phyloP scores from a whole-genome alignment of 768 basidiomycete genomes.

The Sporobolomyces pararoseus region DNA sequence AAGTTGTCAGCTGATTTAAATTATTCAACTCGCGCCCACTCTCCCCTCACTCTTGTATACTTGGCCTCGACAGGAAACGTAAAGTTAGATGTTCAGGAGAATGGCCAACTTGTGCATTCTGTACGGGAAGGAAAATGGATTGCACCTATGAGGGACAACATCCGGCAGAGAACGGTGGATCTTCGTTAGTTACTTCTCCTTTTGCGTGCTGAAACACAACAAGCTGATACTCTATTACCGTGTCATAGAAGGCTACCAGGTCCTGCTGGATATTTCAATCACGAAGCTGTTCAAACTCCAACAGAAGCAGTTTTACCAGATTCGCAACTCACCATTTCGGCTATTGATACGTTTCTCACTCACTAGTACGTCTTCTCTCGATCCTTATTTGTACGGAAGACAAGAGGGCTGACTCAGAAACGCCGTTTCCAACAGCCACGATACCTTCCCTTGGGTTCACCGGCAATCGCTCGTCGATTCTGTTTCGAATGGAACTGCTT shows the following conservation, averaged over 20 bases:
- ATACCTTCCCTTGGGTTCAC: constrained; percentile 40
- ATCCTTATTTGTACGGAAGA: neutral
- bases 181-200: constrained; percentile 10
- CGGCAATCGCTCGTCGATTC: constrained; percentile 16
- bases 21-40: too few species aligned
- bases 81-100: constrained; percentile 40
- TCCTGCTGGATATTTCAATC: constrained; percentile 9
- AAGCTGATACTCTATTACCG: neutral
- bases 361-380: constrained; percentile 26
- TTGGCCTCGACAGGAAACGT: constrained; percentile 26
- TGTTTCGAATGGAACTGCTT: constrained; percentile 12
- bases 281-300: neutral
- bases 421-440: constrained; percentile 13
- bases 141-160: constrained; percentile 39
- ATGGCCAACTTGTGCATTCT: constrained; percentile 38
- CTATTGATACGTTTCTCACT: constrained; percentile 26
- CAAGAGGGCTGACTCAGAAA: neutral
- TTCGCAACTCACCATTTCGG: constrained; percentile 4
- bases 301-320: constrained; percentile 25
- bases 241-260: neutral
- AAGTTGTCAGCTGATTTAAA: constrained; percentile 5
- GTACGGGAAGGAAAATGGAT: constrained; percentile 1
- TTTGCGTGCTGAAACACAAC: neutral
- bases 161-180: constrained; percentile 25
- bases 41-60: neutral